These are phyloP conservation scores for Dendrostoma leiphaemia DNA, from an alignment of 2,329 filamentous ascomycete genomes.

Conservation along the genomic window DNA sequence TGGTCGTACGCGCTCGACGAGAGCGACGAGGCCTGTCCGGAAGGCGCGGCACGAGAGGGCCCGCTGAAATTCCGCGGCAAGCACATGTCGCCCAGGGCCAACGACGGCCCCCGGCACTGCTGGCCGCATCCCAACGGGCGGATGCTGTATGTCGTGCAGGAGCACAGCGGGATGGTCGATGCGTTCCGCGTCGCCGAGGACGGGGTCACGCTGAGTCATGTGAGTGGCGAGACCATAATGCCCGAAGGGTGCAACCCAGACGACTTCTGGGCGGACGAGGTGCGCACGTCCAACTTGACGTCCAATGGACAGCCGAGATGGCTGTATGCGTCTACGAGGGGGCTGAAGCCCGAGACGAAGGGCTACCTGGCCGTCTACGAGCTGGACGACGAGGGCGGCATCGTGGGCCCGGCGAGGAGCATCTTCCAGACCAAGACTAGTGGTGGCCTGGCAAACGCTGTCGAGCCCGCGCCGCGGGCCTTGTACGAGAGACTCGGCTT, in stretches of 20 bases:
- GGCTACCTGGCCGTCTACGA: constrained; percentile 20
- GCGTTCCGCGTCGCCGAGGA: constrained; percentile 15
- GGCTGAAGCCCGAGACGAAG: constrained; percentile 13
- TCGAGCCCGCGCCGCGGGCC: constrained; percentile 20
- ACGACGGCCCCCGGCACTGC: constrained; percentile 21
- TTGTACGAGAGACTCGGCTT: background rate
- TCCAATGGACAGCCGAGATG: constrained; percentile 3
- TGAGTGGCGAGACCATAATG: constrained; percentile 16
- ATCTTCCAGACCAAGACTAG: constrained; percentile 22
- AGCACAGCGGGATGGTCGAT: constrained; percentile 23
- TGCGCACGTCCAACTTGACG: constrained; percentile 16
- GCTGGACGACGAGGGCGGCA: constrained; percentile 12
- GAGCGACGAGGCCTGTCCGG: background rate
- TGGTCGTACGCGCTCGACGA: constrained; percentile 19
- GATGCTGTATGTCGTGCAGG: constrained; percentile 21
- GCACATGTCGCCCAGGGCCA: constrained; percentile 11
- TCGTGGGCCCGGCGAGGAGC: constrained; percentile 11
- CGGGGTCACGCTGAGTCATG: constrained; percentile 14
- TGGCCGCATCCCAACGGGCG: constrained; percentile 22
- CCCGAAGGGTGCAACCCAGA: background rate
- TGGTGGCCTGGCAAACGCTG: constrained; percentile 21
- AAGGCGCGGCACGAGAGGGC: too few relatives aligned
- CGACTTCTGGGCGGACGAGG: constrained; percentile 22
- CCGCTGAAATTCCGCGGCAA: constrained; percentile 29
- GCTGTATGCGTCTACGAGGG: constrained; percentile 20